Percentiles rank a stretch among this genome's conserved stretches.
phyloP scores from a whole-genome alignment of 2,329 filamentous ascomycete genomes.

The Niveomyces coronatus region DNA sequence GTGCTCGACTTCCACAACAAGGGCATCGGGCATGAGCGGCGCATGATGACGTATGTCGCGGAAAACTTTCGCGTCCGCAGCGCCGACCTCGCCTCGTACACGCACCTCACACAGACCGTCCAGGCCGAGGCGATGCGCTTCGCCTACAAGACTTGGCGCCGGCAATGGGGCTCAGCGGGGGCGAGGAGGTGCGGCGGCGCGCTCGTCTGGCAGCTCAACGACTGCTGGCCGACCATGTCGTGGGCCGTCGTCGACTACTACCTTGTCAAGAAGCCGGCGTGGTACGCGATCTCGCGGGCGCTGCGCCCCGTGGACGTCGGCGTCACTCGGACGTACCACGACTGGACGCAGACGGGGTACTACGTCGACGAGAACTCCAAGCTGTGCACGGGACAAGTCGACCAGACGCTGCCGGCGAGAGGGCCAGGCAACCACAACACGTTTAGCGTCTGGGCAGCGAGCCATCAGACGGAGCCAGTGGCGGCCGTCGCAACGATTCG shows the following conservation, averaged over 20 bases:
- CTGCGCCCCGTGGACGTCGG: slow-evolving; percentile 50
- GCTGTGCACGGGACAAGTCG: slow-evolving; percentile 26
- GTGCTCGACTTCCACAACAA: slow-evolving; percentile 78
- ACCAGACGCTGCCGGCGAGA: slow-evolving; percentile 26
- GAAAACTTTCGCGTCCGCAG: slow-evolving; percentile 58
- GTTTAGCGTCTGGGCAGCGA: slow-evolving; percentile 36
- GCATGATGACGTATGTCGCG: slow-evolving; percentile 63
- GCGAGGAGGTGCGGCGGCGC: slow-evolving; percentile 52
- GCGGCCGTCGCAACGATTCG: slow-evolving; percentile 22
- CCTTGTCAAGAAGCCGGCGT: slow-evolving; percentile 53
- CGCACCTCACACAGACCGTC: slow-evolving; percentile 53
- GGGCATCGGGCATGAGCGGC: slow-evolving; percentile 64
- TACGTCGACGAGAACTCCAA: slow-evolving; percentile 13
- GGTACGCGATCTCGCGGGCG: slow-evolving; percentile 41
- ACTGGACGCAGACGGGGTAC: slow-evolving; percentile 27
- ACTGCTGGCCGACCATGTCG: slow-evolving; percentile 57
- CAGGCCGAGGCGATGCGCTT: slow-evolving; percentile 42
- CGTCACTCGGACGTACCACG: slow-evolving; percentile 33
- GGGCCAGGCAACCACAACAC: slow-evolving; percentile 21
- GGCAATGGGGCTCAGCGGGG: slow-evolving; percentile 49
- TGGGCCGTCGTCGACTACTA: slow-evolving; percentile 57
- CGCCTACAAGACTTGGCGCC: slow-evolving; percentile 47
- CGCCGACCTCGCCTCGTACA: slow-evolving; percentile 61
- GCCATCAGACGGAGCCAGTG: slow-evolving; percentile 17
- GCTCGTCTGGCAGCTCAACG: slow-evolving; percentile 60